phyloP scores from a whole-genome alignment of 345 rosid genomes.

The Ceriops zippeliana region DNA sequence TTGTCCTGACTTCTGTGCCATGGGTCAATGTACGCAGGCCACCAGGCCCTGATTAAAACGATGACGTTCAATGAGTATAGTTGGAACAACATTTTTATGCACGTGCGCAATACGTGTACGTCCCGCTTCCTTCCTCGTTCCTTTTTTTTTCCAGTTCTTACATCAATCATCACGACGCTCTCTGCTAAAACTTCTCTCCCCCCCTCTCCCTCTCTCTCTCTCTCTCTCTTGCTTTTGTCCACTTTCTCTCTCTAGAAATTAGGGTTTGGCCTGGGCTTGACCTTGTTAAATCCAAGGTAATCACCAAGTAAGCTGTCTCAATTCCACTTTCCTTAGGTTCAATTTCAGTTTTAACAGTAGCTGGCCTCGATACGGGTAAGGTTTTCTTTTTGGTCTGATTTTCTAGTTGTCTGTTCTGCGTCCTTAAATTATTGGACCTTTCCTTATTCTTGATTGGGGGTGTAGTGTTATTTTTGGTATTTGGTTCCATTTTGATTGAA shows the following conservation, averaged over 20 bases:
- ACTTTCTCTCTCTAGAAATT: background rate
- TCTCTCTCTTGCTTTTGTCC: background rate
- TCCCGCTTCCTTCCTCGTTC: no score
- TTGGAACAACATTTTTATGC: background rate
- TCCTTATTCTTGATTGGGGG: no score
- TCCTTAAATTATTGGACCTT: no score
- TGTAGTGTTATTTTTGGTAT: no score
- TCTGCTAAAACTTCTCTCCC: background rate
- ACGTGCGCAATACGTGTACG: background rate
- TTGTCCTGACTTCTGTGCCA: no score
- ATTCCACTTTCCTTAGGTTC: constrained; percentile 13
- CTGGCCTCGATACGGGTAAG: constrained; percentile 10
- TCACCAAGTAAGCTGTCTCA: background rate
- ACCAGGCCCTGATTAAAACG: background rate
- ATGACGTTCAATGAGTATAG: background rate
- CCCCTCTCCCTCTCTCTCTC: background rate
- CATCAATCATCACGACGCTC: no score
- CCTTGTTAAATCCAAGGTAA: constrained; percentile 29
- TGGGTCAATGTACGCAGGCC: no score
- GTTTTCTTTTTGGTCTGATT: background rate
- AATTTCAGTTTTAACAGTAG: background rate
- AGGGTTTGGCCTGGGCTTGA: constrained; percentile 27
- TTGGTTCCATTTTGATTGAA: no score
- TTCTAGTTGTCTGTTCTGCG: no score
- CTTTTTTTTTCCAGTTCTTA: no score